phyloP scores from a whole-genome alignment of 2,329 filamentous ascomycete species.

The Verticillium albo-atrum region DNA sequence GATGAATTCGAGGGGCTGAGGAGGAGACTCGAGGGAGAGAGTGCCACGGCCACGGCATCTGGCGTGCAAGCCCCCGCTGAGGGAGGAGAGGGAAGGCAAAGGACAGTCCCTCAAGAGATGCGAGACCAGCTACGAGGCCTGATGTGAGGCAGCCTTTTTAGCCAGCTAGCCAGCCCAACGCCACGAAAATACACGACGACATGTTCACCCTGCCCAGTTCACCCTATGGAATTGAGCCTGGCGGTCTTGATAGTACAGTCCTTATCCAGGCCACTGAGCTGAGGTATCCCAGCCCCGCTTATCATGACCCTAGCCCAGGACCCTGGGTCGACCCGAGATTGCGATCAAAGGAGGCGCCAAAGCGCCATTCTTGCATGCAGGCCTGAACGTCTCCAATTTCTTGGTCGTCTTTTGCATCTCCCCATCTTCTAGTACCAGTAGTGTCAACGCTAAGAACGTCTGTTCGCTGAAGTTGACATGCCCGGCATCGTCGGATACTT shows the following conservation, averaged over 20 bases:
- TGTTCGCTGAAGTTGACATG: background rate
- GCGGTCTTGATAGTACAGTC: background rate
- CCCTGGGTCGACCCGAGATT: background rate
- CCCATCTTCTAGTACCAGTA: background rate
- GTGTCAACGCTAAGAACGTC: background rate
- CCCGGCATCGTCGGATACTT: background rate
- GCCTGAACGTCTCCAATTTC: background rate
- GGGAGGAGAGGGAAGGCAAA: constrained; percentile 45
- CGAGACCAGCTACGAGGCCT: constrained; percentile 55
- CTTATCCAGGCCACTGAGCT: background rate
- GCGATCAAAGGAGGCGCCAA: background rate
- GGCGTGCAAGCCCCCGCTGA: constrained; percentile 39
- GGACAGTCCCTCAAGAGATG: constrained; percentile 58
- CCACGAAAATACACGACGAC: background rate
- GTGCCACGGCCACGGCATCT: constrained; percentile 38
- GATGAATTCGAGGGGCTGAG: constrained; percentile 61
- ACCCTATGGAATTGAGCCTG: background rate
- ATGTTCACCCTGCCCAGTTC: background rate
- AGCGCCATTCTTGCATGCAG: background rate
- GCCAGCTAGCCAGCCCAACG: background rate
- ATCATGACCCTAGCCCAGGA: background rate
- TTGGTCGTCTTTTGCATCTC: background rate
- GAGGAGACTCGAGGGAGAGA: constrained; percentile 57
- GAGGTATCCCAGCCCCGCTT: background rate
- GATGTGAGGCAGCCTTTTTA: constrained; percentile 22